Evolutionary conservation across 2,329 filamentous ascomycete genomes (phyloP), one percentile per base, ranked within the genome.

Genomic region (Penicillium vulpinum): DNA sequence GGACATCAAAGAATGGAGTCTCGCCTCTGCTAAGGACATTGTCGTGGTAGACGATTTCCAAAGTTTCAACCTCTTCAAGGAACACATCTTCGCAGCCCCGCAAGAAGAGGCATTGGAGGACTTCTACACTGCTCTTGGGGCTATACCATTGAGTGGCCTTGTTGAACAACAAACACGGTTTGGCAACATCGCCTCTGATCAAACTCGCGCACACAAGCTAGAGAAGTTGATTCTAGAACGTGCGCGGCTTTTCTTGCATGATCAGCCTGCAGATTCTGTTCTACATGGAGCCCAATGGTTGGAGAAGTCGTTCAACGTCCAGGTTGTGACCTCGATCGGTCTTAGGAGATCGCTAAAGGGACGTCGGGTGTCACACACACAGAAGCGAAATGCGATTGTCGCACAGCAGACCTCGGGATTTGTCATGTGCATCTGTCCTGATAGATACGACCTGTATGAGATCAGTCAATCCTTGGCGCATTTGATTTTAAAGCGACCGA

Each of bases 201-300:
- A 93, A 68, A 83, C 82, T 26, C 76, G 80, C n/a, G 90, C 89
- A 2, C 78, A 82, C 49, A 85, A 85, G 69, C 75, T 97, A 41
- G 86, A 88, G 53, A 92, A 89, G 65, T 86, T 93, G 60, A 90
- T 97, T 18, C 79, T 95, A 5, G 95, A 99, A 73, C 86, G 94
- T 53, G 88, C 89, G 52, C 90, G 93, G 62, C 83, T 99, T 26
- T 99, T 97, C 73, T 79, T 99, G 28, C 89, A 97, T 68, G 92
- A 90, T 67, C 89, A 93, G 70, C 84, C 87, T 35, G 80, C 84
- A 5, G 90, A 95, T 58, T 81, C 83, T n/a, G 87, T 99, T 68
- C 89, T 88, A 63, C 91, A 94, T 67, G 92, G 97, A 71, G 83
- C 86, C 7, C 90, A 89, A 65, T 99, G 94, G 94, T 80, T 99